Conservation (phyloP, 257 asterid species). For the Solanum raphanifolium region DNA sequence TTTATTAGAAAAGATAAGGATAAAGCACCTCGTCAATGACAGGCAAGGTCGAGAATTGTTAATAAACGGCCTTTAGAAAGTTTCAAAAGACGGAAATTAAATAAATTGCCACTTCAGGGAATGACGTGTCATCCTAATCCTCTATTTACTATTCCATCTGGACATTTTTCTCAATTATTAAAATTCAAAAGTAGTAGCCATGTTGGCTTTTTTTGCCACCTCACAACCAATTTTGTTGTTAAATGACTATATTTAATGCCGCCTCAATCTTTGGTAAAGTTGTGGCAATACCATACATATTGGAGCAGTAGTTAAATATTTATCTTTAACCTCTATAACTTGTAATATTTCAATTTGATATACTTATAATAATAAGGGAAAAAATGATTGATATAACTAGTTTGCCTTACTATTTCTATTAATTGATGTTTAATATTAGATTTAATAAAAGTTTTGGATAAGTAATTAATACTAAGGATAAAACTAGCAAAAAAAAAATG, state of each 20-base stretch:
- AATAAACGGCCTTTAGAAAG: not conserved
- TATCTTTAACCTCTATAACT: not conserved
- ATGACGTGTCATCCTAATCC: not conserved
- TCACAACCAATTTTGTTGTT: not conserved
- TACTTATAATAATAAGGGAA: too few relatives aligned
- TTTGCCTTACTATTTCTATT: too few relatives aligned
- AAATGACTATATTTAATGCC: not conserved
- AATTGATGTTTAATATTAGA: too few relatives aligned
- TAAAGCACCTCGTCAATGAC: not conserved
- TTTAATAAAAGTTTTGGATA: too few relatives aligned
- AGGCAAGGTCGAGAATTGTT: not conserved
- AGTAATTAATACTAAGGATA: too few relatives aligned
- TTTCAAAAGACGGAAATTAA: not conserved
- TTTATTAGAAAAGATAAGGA: not conserved
- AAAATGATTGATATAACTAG: too few relatives aligned
- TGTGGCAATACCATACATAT: not conserved
- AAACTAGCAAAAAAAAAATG: fast-evolving
- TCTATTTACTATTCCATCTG: not conserved
- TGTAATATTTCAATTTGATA: not conserved
- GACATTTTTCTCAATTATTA: not conserved
- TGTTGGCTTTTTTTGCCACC: not conserved
- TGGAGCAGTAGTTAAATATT: not conserved
- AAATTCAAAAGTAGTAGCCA: not conserved
- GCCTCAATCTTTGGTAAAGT: not conserved
- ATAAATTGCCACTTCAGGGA: not conserved